phyloP scores from a whole-genome alignment of 2,329 filamentous ascomycete genomes.

The Neofusicoccum ribis region DNA sequence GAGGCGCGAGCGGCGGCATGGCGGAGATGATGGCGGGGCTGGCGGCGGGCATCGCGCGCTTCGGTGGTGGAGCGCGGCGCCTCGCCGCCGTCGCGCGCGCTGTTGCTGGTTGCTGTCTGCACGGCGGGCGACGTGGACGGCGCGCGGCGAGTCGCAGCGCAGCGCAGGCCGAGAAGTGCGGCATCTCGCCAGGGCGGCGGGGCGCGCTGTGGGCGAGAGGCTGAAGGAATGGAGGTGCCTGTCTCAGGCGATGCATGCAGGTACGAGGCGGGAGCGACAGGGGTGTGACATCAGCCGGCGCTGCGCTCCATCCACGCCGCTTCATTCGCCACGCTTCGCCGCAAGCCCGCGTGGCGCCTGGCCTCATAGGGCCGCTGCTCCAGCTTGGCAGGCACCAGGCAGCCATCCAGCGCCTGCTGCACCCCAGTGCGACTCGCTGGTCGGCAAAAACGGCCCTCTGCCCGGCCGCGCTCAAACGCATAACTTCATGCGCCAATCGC shows the following conservation, averaged over 20 bases:
- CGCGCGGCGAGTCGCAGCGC: not conserved
- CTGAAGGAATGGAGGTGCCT: not conserved
- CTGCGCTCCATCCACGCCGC: not conserved
- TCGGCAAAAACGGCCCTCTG: not conserved
- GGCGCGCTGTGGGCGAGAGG: not conserved
- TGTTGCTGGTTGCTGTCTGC: too few relatives aligned
- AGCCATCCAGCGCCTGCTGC: not conserved
- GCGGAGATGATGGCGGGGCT: conserved; percentile 16
- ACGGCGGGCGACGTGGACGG: not conserved
- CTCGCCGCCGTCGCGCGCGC: too few relatives aligned
- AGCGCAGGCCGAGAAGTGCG: not conserved
- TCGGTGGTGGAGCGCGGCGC: not conserved
- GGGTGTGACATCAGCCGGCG: conserved; percentile 10
- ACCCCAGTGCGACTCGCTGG: not conserved
- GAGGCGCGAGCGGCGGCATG: not conserved
- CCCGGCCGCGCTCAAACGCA: not conserved
- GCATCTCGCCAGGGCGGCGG: not conserved
- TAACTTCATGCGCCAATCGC: not conserved
- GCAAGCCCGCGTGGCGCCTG: not conserved
- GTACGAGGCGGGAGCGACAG: not conserved
- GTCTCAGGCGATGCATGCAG: conserved; percentile 14
- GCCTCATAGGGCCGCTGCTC: conserved; percentile 1
- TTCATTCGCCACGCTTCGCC: not conserved
- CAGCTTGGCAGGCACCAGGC: conserved; percentile 3
- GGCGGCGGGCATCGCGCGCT: not conserved